Conservation (phyloP, 768 basidiomycete genomes). For the Rhizopogon sp. region DNA sequence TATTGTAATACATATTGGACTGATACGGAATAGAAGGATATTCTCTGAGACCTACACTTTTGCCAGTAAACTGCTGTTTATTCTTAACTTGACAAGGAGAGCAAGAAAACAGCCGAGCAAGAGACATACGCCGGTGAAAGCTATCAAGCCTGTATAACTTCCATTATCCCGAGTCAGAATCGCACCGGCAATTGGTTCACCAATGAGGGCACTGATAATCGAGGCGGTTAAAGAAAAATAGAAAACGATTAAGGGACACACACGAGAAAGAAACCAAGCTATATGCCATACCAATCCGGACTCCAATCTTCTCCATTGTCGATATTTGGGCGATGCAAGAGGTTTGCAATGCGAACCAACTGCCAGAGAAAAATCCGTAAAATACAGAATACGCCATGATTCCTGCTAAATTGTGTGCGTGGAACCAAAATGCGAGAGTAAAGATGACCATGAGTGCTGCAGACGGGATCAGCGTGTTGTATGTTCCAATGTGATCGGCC, state of each 20-base stretch:
- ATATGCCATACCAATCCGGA: neutral
- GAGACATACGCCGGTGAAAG: neutral
- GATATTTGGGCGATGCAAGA: neutral
- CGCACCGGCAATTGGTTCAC: neutral
- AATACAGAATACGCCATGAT: neutral
- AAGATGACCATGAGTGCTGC: neutral
- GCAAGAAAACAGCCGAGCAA: neutral
- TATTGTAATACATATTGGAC: neutral
- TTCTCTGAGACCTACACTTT: neutral
- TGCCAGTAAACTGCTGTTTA: neutral
- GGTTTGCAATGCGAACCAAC: neutral
- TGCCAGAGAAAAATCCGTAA: neutral
- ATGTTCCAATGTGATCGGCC: slow-evolving; percentile 53
- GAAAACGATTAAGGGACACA: neutral
- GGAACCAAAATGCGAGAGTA: neutral
- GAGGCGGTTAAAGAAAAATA: neutral
- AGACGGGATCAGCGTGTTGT: slow-evolving; percentile 49
- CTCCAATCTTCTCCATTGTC: neutral
- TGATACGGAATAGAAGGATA: neutral
- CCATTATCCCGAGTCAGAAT: neutral
- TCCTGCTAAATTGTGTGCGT: neutral
- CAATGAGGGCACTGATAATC: neutral
- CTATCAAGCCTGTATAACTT: neutral
- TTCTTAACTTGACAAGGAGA: neutral
- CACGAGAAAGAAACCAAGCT: neutral